These are phyloP conservation scores for Fraxinus anomala DNA, from an alignment of 257 asterid genomes.

Conservation along the genomic window DNA sequence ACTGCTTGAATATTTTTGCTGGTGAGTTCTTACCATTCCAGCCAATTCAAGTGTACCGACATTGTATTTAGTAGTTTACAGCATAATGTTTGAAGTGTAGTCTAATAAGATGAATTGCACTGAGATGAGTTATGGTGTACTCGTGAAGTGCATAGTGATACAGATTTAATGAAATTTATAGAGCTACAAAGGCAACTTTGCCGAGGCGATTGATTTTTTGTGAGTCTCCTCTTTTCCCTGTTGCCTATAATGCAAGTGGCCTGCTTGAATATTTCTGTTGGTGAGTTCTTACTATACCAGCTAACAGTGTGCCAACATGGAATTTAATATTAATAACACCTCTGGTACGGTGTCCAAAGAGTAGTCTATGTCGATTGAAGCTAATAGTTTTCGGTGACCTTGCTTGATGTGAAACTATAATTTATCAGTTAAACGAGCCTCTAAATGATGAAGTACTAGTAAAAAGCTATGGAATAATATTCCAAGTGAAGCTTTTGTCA, in stretches of 20 bases:
- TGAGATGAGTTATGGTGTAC: neutral
- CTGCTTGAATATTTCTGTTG: slow-evolving; percentile 5
- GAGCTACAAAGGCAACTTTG: slow-evolving; percentile 26
- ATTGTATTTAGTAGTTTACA: neutral
- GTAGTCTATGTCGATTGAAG: neutral
- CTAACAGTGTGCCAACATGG: neutral
- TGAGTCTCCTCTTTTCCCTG: slow-evolving; percentile 31
- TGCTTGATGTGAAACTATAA: neutral
- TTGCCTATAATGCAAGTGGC: slow-evolving; percentile 21
- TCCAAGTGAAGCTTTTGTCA: slow-evolving; percentile 32
- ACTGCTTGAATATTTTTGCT: slow-evolving; percentile 4
- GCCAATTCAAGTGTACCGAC: neutral
- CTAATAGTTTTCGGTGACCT: neutral
- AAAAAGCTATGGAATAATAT: slow-evolving; percentile 33
- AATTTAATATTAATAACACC: neutral
- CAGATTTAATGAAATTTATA: neutral
- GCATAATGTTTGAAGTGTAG: neutral
- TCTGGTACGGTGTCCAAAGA: no score
- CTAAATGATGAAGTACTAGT: slow-evolving; percentile 32
- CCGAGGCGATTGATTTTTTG: slow-evolving; percentile 24
- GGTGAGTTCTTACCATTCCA: neutral
- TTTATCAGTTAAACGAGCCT: slow-evolving; percentile 5
- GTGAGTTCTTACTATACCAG: neutral
- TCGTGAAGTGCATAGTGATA: neutral
- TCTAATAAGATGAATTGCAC: neutral